Percentiles rank a stretch among this genome's conserved stretches.
These are phyloP conservation scores for Karstenula rhodostoma DNA, from an alignment of 2,329 filamentous ascomycete species.

Conservation along the genomic window DNA sequence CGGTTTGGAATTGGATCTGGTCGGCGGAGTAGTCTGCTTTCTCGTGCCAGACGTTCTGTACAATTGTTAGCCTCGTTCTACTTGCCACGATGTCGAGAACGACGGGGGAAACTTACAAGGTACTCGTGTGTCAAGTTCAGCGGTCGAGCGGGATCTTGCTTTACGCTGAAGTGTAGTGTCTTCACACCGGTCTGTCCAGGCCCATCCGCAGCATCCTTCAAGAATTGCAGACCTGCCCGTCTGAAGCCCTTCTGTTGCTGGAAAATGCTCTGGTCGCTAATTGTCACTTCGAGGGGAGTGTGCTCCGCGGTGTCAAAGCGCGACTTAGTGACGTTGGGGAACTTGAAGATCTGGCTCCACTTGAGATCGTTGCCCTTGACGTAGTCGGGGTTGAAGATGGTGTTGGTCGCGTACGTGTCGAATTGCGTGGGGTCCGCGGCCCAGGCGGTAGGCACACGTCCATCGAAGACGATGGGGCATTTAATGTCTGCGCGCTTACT, in stretches of 20 bases:
- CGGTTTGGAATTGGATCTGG: slow-evolving; percentile 62
- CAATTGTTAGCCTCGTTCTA: not conserved
- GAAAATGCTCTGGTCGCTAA: slow-evolving; percentile 68
- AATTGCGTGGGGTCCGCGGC: slow-evolving; percentile 36
- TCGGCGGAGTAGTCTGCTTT: slow-evolving; percentile 51
- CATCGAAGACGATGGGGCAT: slow-evolving; percentile 50
- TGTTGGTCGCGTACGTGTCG: slow-evolving; percentile 44
- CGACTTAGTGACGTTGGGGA: slow-evolving; percentile 54
- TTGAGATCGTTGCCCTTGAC: slow-evolving; percentile 63
- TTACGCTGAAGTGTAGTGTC: slow-evolving; percentile 68
- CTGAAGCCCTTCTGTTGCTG: slow-evolving; percentile 67
- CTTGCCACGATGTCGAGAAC: not conserved
- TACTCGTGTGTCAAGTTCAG: slow-evolving; percentile 70
- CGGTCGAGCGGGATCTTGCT: slow-evolving; percentile 60
- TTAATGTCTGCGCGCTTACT: slow-evolving; percentile 29
- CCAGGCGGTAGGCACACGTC: slow-evolving; percentile 39
- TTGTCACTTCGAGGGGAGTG: slow-evolving; percentile 62
- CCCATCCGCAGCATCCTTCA: slow-evolving; percentile 61
- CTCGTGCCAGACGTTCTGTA: slow-evolving; percentile 50
- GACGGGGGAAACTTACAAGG: slow-evolving; percentile 52
- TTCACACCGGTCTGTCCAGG: slow-evolving; percentile 63
- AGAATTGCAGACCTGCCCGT: slow-evolving; percentile 64
- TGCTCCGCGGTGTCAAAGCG: slow-evolving; percentile 57
- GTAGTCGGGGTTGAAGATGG: slow-evolving; percentile 61
- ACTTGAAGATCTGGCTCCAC: slow-evolving; percentile 61